Evolutionary conservation across 805 yeast genomes (phyloP).

Genomic region (Yarrowia porcina): DNA sequence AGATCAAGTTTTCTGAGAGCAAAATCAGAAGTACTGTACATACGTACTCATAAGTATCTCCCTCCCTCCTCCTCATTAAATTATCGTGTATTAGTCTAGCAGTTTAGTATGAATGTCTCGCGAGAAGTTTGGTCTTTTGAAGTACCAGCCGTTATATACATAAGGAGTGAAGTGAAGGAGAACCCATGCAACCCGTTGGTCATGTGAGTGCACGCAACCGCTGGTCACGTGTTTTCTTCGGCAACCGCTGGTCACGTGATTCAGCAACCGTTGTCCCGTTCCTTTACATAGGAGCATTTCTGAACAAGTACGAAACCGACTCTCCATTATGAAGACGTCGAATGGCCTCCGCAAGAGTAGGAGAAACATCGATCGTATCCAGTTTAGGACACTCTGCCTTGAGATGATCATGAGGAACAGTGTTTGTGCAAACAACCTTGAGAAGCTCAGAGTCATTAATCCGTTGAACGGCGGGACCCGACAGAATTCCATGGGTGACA

Average conservation of each 20-base stretch:
- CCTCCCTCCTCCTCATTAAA: no score
- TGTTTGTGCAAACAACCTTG: slow-evolving; percentile 84
- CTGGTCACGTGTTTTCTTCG: no score
- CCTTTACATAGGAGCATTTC: slow-evolving; percentile 51
- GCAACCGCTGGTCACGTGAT: no score
- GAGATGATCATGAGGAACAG: slow-evolving; percentile 77
- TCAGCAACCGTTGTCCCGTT: no score
- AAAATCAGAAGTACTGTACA: no score
- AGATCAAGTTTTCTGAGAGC: no score
- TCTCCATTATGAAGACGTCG: slow-evolving; percentile 96
- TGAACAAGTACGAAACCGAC: slow-evolving; percentile 82
- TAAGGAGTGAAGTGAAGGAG: no score
- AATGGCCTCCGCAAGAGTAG: slow-evolving; percentile 88
- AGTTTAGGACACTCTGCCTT: slow-evolving; percentile 60
- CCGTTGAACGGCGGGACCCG: slow-evolving; percentile 76
- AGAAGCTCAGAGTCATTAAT: slow-evolving; percentile 64
- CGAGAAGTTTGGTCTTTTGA: no score
- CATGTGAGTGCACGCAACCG: no score
- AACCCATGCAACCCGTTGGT: no score
- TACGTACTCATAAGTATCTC: no score
- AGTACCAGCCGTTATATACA: no score
- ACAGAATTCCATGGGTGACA: slow-evolving; percentile 92
- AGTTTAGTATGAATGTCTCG: not conserved
- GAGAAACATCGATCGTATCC: slow-evolving; percentile 78
- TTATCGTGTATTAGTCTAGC: slow-evolving; percentile 15